These are phyloP conservation scores for Aaosphaeria pasadenensis DNA, from an alignment of 2,329 filamentous ascomycete species.

Conservation along the genomic window DNA sequence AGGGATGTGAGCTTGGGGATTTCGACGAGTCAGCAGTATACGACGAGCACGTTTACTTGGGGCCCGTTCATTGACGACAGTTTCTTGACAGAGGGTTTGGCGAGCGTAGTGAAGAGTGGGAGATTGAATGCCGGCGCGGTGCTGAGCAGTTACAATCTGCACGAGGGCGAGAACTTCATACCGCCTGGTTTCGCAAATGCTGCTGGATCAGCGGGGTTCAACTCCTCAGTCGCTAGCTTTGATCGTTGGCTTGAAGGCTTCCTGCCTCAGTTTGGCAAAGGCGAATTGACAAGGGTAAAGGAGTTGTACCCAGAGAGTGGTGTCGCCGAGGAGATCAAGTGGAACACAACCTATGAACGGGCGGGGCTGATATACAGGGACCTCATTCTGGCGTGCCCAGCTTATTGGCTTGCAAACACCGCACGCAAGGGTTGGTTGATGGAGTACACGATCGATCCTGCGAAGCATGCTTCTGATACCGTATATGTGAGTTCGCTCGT, in stretches of 20 bases:
- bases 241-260: slow-evolving; percentile 54
- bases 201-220: slow-evolving; percentile 43
- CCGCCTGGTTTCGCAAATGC: slow-evolving; percentile 46
- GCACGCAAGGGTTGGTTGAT: slow-evolving; percentile 52
- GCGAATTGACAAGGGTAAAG: slow-evolving; percentile 41
- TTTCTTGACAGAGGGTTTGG: slow-evolving; percentile 52
- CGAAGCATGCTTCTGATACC: slow-evolving; percentile 58
- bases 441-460: slow-evolving; percentile 59
- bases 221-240: slow-evolving; percentile 50
- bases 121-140: slow-evolving; percentile 46
- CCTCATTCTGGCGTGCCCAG: slow-evolving; percentile 58
- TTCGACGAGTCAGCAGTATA: slow-evolving; percentile 50
- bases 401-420: slow-evolving; percentile 53
- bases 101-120: slow-evolving; percentile 37
- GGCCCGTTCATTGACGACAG: slow-evolving; percentile 58
- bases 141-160: slow-evolving; percentile 59
- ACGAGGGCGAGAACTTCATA: slow-evolving; percentile 63
- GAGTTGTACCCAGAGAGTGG: slow-evolving; percentile 50
- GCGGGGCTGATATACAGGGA: slow-evolving; percentile 60
- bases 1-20: slow-evolving; percentile 52
- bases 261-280: slow-evolving; percentile 46
- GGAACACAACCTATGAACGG: slow-evolving; percentile 51
- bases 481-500: slow-evolving; percentile 46
- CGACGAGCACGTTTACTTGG: slow-evolving; percentile 58
- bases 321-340: slow-evolving; percentile 48